These are phyloP conservation scores for Yamadazyma akitaensis DNA, from an alignment of 805 yeast genomes.

Conservation along the genomic window DNA sequence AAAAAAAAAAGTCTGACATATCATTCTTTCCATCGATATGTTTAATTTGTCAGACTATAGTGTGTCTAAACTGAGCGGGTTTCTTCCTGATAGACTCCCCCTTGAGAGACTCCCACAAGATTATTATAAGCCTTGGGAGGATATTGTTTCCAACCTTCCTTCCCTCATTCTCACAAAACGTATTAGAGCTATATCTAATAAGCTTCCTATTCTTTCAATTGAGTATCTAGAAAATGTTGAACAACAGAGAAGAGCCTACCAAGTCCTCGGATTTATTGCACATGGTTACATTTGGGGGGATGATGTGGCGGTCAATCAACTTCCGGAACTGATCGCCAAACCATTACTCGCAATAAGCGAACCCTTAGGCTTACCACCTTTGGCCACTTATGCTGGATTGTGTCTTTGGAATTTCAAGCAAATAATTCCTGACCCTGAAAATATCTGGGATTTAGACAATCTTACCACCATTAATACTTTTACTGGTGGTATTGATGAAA, in stretches of 20 bases:
- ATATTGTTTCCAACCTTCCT: slow-evolving; percentile 61
- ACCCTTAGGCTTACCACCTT: slow-evolving; percentile 70
- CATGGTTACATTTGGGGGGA: slow-evolving; percentile 92
- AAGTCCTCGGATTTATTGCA: slow-evolving; percentile 70
- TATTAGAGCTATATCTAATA: slow-evolving; percentile 61
- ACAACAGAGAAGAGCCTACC: slow-evolving; percentile 77
- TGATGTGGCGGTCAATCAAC: slow-evolving; percentile 52
- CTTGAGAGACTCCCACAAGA: slow-evolving; percentile 53
- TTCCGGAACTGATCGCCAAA: slow-evolving; percentile 66
- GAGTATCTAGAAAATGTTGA: slow-evolving; percentile 41
- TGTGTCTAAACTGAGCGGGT: slow-evolving; percentile 69
- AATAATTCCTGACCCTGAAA: slow-evolving; percentile 45
- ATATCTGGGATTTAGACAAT: slow-evolving; percentile 56
- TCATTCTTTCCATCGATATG: slow-evolving; percentile 4
- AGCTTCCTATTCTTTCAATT: slow-evolving; percentile 54
- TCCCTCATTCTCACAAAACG: slow-evolving; percentile 65
- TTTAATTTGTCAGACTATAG: slow-evolving; percentile 56
- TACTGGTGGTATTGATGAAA: slow-evolving; percentile 87
- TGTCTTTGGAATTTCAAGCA: slow-evolving; percentile 85
- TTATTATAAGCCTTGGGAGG: slow-evolving; percentile 79
- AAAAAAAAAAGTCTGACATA: background rate
- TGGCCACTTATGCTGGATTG: slow-evolving; percentile 84
- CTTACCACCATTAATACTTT: slow-evolving; percentile 78
- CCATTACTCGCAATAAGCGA: slow-evolving; percentile 65
- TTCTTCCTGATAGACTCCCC: slow-evolving; percentile 71